These are phyloP conservation scores for Pilobolus umbonatus DNA, from an alignment of 192 early-diverging fungal genomes.

Conservation along the genomic window DNA sequence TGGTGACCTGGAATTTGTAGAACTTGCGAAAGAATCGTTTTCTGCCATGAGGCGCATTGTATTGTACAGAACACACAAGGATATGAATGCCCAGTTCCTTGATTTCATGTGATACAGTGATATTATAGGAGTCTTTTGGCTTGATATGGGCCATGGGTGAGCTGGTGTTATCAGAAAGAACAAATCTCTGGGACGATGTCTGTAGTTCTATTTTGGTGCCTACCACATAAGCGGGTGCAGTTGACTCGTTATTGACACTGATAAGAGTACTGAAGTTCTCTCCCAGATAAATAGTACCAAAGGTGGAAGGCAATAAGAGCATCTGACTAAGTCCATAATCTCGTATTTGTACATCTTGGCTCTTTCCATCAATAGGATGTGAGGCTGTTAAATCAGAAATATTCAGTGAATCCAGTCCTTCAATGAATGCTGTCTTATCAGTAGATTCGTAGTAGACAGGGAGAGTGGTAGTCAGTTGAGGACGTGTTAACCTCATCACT, in stretches of 20 bases:
- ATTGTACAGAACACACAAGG: conserved; percentile 83
- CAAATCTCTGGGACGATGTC: conserved; percentile 77
- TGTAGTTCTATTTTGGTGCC: conserved; percentile 80
- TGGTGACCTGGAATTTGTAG: conserved; percentile 95
- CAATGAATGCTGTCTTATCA: not conserved
- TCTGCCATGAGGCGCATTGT: conserved; percentile 62
- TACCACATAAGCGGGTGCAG: conserved; percentile 63
- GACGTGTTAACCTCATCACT: conserved; percentile 87
- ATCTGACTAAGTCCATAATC: conserved; percentile 63
- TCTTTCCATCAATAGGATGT: conserved; percentile 18
- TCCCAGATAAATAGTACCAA: conserved; percentile 93
- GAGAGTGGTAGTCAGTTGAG: conserved; percentile 29
- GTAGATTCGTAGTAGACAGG: conserved; percentile 30
- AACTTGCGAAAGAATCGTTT: conserved; percentile 79
- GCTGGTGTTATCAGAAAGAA: conserved; percentile 57
- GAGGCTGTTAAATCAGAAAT: conserved; percentile 18
- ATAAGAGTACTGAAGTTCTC: conserved; percentile 87
- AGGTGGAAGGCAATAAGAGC: conserved; percentile 74
- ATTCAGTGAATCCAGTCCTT: conserved; percentile 18
- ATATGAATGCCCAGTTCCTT: conserved; percentile 93
- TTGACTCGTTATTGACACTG: conserved; percentile 83
- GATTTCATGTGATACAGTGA: conserved; percentile 87
- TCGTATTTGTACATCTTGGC: conserved; percentile 38
- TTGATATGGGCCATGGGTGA: conserved; percentile 47
- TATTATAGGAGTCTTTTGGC: conserved; percentile 66